Base-by-base conservation (phyloP, 2,329 filamentous ascomycete genomes). In the Fusarium sp. region DNA sequence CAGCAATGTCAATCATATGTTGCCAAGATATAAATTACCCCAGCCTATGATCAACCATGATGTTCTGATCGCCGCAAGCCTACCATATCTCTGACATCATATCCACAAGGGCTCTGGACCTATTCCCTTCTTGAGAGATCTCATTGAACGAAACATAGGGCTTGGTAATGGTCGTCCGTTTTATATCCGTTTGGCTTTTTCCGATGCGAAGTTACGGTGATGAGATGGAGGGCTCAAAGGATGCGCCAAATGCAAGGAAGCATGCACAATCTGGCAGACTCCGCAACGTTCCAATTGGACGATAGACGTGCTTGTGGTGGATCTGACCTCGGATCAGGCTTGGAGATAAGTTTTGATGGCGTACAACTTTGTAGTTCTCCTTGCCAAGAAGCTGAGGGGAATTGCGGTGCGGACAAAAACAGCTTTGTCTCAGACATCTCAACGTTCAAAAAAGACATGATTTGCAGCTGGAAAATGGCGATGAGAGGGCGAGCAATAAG, bases 81-180 rank as follows among this genome's bases (percentile, higher is more conserved):
- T 57, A 44, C 2, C 52, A 54, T 18, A 15, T 50, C 59, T 60
- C 62, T 75, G 70, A 73, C 72, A 76, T 76, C 73, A 75, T 69
- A 44, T 8, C 18, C 44, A 54, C 35, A 66, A 59, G 67, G 53
- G 43, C 21, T 13, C 19, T 25, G 28, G 43, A 12, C 28, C 16
- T 52, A 23, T 35, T 23, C 44, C 9, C 35, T 21, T 38, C 32
- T n/a, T 46, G 18, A 33, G 19, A 43, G 46, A 25, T 38, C 43
- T 42, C 49, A 42, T 64, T 46, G 50, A 43, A 50, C 30, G 18
- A 9, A 19, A 23, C 16, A 40, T 43, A n/a, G 15, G 53, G 44
- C 44, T 69, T 23, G 19, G 23, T 25, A 8, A 42, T 38, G 38
- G 43, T 25, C 13, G 33, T 60, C 49, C 30, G 21, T 23, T 56